Conservation (phyloP, 2,329 filamentous ascomycete species). For the Basipetospora chlamydospora region DNA sequence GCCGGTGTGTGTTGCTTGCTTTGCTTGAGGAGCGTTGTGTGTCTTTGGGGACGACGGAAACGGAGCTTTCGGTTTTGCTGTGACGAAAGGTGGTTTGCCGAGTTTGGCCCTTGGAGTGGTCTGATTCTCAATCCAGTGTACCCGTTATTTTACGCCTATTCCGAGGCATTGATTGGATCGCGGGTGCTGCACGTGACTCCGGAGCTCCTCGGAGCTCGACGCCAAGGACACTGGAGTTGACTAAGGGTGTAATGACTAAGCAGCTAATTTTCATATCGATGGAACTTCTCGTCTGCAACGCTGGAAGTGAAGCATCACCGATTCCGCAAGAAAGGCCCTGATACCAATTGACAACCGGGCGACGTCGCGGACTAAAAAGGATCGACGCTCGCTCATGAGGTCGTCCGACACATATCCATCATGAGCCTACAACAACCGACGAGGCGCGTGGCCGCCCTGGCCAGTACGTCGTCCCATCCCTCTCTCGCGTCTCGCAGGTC, state of each 20-base stretch:
- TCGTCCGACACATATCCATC: background rate
- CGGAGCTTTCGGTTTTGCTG: background rate
- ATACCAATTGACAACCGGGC: too few species aligned
- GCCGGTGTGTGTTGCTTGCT: too few species aligned
- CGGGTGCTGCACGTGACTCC: slow-evolving; percentile 1
- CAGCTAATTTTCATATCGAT: background rate
- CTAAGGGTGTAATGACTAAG: slow-evolving; percentile 2
- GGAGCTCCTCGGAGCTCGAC: background rate
- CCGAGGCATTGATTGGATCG: slow-evolving; percentile 1
- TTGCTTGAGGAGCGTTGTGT: too few species aligned
- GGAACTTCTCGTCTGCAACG: background rate
- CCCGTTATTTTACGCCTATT: slow-evolving; percentile 2
- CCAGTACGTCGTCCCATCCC: slow-evolving; percentile 1
- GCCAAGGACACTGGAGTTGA: background rate
- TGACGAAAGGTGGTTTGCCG: background rate
- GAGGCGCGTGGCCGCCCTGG: slow-evolving; percentile 3
- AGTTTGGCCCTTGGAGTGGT: slow-evolving; percentile 2
- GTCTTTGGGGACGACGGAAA: background rate
- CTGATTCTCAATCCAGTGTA: slow-evolving; percentile 5
- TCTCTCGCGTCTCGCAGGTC: background rate
- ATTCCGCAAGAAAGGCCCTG: too few species aligned
- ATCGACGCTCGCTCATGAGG: background rate
- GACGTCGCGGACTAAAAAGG: background rate
- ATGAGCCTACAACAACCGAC: slow-evolving; percentile 4
- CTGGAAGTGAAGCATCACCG: background rate